These are phyloP conservation scores for Rhodamnia argentea DNA, from an alignment of 345 rosid genomes.

Conservation along the genomic window DNA sequence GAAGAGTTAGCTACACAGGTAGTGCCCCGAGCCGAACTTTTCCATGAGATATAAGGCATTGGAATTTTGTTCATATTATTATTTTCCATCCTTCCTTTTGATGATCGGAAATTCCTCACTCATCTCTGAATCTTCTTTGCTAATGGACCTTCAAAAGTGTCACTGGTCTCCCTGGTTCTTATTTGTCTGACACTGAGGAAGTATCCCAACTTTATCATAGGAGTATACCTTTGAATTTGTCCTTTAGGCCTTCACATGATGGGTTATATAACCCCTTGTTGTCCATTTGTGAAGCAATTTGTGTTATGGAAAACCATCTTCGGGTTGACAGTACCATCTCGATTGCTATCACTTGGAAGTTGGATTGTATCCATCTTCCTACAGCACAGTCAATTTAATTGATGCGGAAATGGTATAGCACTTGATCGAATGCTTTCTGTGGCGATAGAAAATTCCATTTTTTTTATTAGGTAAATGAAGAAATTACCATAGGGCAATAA, in stretches of 20 bases:
- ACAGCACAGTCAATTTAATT: neutral
- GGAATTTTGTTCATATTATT: neutral
- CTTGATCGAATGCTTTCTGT: neutral
- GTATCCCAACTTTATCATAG: neutral
- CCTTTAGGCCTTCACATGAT: neutral
- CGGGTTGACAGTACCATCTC: neutral
- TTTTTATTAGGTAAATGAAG: neutral
- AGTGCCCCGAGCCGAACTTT: neutral
- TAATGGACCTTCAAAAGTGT: neutral
- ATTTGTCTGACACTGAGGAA: neutral
- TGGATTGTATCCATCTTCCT: neutral
- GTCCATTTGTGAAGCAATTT: neutral
- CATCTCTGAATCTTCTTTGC: neutral
- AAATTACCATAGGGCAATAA: neutral
- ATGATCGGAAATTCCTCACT: neutral
- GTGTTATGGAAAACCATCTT: neutral
- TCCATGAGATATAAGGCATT: neutral
- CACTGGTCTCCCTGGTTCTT: neutral
- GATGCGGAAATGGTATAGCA: neutral
- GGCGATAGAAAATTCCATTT: neutral
- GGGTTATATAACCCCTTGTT: neutral
- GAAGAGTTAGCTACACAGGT: neutral
- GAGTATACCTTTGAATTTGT: neutral
- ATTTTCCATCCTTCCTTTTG: neutral
- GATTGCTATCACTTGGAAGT: neutral